Base-by-base conservation (phyloP, 202 grass and related monocot genomes). In the Carex sylvatica region DNA sequence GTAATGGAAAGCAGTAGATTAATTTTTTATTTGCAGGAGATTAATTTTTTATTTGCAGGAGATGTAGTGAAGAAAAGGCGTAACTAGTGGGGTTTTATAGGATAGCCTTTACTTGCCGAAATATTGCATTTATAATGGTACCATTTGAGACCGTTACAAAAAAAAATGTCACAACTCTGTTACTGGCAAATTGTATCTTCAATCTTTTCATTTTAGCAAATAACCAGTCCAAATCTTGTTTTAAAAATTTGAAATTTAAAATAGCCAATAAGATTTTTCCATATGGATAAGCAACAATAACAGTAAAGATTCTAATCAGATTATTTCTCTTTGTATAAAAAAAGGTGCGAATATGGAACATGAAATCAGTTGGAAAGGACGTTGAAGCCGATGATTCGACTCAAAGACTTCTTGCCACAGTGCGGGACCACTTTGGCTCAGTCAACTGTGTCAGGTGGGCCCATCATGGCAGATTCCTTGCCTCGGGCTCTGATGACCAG, bases 401-500 rank as follows among this genome's bases (percentile, higher is more conserved):
- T 75, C 91, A 93, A 87, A 86, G 82, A 47, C 83, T 99, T 71
- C 78, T 99, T 24, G 96, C 96, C 24, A 95, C 96, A 54, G 82
- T 99, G n/a, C 86, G 92, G 33, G 96, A 99, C 54, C 95, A 99
- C 80, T 99, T 99, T 46, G 96, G 96, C 71, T 93, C 92, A 36
- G 96, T 99, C 54, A 99, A 99, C 84, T 99, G 91, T 31, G 96
- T 99, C 70, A 95, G 93, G 84, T 99, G 96, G 96, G 91, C 92
- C 79, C 92, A 90, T 85, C 89, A 99, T 87, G 87, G 92, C 13
- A 81, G 89, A 31, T 90, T 84, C 78, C 96, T 99, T 70, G 96
- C 93, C 85, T 99, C 96, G 80, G 96, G 96, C 61, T 99, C 96
- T 61, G 96, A 99, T 31, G 96, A 99, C 87, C 96, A 95, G 16